A percentile compares a stretch with the other conserved stretches of the same genome.
Evolutionary conservation across 768 basidiomycete species (phyloP).

Genomic region (Floccularia luteovirens): DNA sequence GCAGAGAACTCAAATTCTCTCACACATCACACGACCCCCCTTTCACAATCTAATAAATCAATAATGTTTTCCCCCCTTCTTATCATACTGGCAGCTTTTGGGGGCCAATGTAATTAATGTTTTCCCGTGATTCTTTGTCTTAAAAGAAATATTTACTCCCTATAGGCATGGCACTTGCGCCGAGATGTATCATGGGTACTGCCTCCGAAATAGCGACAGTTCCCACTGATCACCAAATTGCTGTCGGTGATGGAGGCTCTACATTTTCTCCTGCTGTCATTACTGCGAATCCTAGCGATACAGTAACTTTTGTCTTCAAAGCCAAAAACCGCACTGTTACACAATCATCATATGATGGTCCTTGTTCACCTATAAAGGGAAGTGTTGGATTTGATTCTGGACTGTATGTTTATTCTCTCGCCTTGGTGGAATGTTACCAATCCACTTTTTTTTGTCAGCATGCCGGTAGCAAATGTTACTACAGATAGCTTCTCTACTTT

Average conservation of each 20-base stretch:
- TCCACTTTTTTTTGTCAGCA: conserved; percentile 16
- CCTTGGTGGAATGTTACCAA: not conserved
- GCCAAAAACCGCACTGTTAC: conserved; percentile 42
- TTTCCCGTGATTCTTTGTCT: too few species aligned
- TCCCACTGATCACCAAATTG: conserved; percentile 25
- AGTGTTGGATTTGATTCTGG: conserved; percentile 30
- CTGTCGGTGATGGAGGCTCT: conserved; percentile 29
- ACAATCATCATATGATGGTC: conserved; percentile 29
- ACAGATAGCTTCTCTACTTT: conserved; percentile 36
- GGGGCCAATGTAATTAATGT: too few species aligned
- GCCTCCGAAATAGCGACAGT: conserved; percentile 18
- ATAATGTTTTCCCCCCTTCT: too few species aligned
- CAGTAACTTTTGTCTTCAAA: conserved; percentile 34
- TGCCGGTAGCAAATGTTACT: conserved; percentile 28
- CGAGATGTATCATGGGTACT: too few species aligned
- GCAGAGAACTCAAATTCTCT: too few species aligned
- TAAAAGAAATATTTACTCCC: too few species aligned
- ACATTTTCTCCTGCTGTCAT: conserved; percentile 29
- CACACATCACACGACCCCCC: too few species aligned
- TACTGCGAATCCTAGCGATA: conserved; percentile 32
- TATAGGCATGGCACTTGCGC: too few species aligned
- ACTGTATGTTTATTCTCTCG: conserved; percentile 25
- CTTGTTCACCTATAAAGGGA: conserved; percentile 21
- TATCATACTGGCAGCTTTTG: too few species aligned
- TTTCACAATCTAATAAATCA: too few species aligned